Percentiles rank a stretch among this genome's conserved stretches.
These are phyloP conservation scores for Ceratonia siliqua DNA, from an alignment of 306 rosid species.

Conservation along the genomic window DNA sequence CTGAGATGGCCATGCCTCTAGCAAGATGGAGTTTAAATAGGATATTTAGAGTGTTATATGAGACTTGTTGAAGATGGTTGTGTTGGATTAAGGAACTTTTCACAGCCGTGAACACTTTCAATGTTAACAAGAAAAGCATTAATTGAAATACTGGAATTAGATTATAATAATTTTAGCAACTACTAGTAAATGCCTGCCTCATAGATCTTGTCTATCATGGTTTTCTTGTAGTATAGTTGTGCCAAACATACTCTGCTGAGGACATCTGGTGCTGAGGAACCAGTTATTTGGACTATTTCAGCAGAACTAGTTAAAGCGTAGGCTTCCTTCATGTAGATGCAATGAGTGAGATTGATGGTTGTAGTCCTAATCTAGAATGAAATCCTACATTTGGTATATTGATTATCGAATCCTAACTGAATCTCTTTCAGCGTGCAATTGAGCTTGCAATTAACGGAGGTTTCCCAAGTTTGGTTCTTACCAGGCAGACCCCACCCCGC, in stretches of 20 bases:
- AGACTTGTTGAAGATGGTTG: conserved; percentile 26
- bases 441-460: neutral
- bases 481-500: neutral
- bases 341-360: neutral
- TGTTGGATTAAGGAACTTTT: conserved; percentile 16
- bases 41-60: neutral
- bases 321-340: neutral
- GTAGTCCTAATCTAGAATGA: neutral
- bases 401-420: neutral
- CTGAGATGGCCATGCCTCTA: conserved; percentile 4
- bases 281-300: neutral
- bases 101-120: conserved; percentile 5
- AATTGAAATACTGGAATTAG: conserved; percentile 11
- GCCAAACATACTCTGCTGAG: neutral
- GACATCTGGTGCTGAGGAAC: neutral
- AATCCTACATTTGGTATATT: too few relatives aligned
- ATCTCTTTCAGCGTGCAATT: neutral
- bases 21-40: conserved; percentile 7
- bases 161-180: neutral
- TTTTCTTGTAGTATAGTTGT: neutral
- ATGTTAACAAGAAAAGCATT: conserved; percentile 18
- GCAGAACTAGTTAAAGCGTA: neutral
- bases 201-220: conserved; percentile 23
- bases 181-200: neutral
- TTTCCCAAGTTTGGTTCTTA: neutral